Percentiles rank a stretch among this genome's conserved stretches.
Conservation (phyloP, 306 rosid genomes). For the Alnus rubra region DNA sequence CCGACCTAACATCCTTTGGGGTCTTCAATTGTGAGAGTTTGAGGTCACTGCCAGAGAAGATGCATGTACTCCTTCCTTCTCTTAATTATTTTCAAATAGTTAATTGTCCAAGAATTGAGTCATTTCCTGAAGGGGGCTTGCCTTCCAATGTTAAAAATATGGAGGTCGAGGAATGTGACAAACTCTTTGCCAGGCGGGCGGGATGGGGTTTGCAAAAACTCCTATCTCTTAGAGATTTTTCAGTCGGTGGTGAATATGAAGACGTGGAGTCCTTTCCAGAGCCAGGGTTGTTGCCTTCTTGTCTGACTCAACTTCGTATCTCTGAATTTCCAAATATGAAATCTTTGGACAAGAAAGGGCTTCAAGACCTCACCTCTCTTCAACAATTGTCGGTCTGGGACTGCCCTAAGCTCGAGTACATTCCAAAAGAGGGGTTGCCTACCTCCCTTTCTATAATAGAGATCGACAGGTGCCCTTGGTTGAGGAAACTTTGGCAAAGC, state of each 20-base stretch:
- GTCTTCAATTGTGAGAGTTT: neutral
- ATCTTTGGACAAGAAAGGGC: neutral
- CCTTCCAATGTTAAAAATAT: neutral
- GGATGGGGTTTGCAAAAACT: constrained; percentile 9
- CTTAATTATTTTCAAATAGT: rapidly evolving
- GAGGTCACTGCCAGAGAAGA: neutral
- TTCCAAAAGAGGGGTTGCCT: constrained; percentile 14
- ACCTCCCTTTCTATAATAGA: neutral
- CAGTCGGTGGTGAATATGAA: too few relatives aligned
- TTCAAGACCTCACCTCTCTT: neutral
- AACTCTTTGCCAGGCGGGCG: neutral
- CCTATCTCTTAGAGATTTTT: neutral
- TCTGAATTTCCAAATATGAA: neutral
- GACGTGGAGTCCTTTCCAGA: neutral
- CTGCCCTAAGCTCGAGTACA: constrained; percentile 17
- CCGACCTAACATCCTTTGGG: rapidly evolving
- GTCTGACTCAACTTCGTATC: neutral
- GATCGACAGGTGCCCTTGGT: rapidly evolving
- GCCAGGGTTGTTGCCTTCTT: neutral
- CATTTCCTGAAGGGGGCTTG: neutral
- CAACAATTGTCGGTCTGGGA: rapidly evolving
- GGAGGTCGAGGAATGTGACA: neutral
- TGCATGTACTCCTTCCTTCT: constrained; percentile 2
- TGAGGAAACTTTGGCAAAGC: neutral
- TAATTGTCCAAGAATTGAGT: constrained; percentile 4